These are phyloP conservation scores for Plectranthus barbatus DNA, from an alignment of 257 asterid species.

Conservation along the genomic window DNA sequence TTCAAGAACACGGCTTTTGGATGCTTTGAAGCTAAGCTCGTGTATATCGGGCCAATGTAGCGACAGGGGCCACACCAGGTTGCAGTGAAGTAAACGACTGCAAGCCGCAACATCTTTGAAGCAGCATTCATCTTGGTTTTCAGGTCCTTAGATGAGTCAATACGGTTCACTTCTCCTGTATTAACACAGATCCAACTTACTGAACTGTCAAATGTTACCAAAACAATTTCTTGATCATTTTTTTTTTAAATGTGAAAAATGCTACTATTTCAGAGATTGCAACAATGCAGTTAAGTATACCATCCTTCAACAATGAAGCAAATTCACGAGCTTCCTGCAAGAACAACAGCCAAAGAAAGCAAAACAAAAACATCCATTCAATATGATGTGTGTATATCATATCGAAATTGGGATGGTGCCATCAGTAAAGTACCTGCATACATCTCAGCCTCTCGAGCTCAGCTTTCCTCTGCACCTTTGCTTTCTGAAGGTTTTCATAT, in stretches of 20 bases:
- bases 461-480: conserved; percentile 24
- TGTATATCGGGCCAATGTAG: conserved; percentile 27
- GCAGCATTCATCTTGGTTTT: conserved; percentile 36
- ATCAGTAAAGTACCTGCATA: conserved; percentile 18
- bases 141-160: conserved; percentile 28
- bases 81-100: conserved; percentile 50
- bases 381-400: not conserved
- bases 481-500: conserved; percentile 35
- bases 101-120: conserved; percentile 27
- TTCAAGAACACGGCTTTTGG: conserved; percentile 38
- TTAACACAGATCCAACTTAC: not conserved
- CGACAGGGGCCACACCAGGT: conserved; percentile 61
- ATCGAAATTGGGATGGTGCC: not conserved
- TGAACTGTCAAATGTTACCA: not conserved
- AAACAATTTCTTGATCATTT: not conserved
- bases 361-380: not conserved
- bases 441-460: too few species aligned
- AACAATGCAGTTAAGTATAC: conserved; percentile 25
- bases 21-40: conserved; percentile 28
- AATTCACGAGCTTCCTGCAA: conserved; percentile 34
- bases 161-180: conserved; percentile 39
- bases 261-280: too few species aligned
- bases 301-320: conserved; percentile 30
- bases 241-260: too few species aligned
- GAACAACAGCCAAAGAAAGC: conserved; percentile 7